Evolutionary conservation across 345 rosid genomes (phyloP).

Genomic region (Kandelia obovata): DNA sequence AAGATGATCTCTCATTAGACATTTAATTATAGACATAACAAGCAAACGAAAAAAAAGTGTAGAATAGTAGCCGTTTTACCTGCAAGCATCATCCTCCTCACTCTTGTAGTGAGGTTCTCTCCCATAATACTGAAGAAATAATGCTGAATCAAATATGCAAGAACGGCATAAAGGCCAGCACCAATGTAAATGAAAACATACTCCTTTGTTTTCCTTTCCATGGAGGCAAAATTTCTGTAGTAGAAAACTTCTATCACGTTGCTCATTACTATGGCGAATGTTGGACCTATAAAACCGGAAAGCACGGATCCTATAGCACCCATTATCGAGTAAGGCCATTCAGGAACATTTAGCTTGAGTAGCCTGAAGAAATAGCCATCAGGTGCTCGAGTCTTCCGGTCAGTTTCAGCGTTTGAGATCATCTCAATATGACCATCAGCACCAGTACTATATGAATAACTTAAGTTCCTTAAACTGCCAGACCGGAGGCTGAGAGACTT

Average conservation of each 20-base stretch:
- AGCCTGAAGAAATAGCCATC: conserved; percentile 84
- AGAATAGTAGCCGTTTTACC: conserved; percentile 36
- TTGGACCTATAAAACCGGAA: conserved; percentile 93
- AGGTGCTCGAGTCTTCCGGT: conserved; percentile 83
- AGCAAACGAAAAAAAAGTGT: neutral
- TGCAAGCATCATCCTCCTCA: conserved; percentile 98
- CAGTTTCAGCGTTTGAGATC: conserved; percentile 96
- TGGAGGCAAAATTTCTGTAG: conserved; percentile 72
- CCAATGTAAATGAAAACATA: conserved; percentile 98
- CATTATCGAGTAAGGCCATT: conserved; percentile 99
- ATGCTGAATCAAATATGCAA: conserved; percentile 94
- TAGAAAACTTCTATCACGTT: conserved; percentile 98
- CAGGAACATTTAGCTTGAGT: conserved; percentile 89
- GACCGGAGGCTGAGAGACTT: conserved; percentile 93
- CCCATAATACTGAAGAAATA: conserved; percentile 99
- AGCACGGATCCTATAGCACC: conserved; percentile 91
- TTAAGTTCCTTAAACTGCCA: conserved; percentile 90
- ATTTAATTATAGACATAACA: neutral
- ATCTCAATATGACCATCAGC: conserved; percentile 97
- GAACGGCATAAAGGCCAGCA: conserved; percentile 92
- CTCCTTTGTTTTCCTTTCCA: conserved; percentile 96
- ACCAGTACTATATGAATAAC: conserved; percentile 96
- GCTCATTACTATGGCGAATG: conserved; percentile 96
- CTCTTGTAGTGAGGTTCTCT: conserved; percentile 97
- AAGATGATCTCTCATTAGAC: conserved; percentile 1